Evolutionary conservation across 345 rosid genomes (phyloP).

Genomic region (Balakata baccata): DNA sequence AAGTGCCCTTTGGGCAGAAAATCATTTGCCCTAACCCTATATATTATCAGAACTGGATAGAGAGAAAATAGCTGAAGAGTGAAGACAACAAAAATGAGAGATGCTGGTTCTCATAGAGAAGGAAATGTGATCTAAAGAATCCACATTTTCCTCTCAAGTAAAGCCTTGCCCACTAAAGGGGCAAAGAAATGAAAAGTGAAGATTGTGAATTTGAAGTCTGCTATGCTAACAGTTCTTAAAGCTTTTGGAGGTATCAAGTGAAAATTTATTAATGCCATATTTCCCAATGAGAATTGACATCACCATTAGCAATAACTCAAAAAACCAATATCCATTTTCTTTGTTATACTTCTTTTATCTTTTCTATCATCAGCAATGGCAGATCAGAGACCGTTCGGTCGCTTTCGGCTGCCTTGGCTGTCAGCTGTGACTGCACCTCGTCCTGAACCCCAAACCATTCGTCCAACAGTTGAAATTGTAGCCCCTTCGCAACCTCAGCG

Average conservation of each 20-base stretch:
- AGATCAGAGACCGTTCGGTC: slow-evolving; percentile 41
- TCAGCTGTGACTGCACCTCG: slow-evolving; percentile 32
- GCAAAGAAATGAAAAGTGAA: slow-evolving; percentile 21
- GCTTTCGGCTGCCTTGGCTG: slow-evolving; percentile 63
- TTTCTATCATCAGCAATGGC: slow-evolving; percentile 31
- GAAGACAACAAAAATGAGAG: slow-evolving; percentile 1
- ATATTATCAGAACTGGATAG: neutral
- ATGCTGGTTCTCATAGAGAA: slow-evolving; percentile 41
- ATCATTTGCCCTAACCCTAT: neutral
- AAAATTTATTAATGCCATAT: slow-evolving; percentile 23
- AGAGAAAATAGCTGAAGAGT: neutral
- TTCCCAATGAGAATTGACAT: neutral
- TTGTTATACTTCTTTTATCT: neutral
- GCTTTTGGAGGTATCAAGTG: slow-evolving; percentile 40
- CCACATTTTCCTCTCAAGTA: slow-evolving; percentile 9
- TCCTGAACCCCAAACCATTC: slow-evolving; percentile 22
- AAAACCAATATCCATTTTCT: neutral
- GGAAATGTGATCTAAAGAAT: slow-evolving; percentile 32
- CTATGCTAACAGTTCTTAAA: neutral
- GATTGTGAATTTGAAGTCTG: slow-evolving; percentile 20
- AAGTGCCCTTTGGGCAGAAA: neutral
- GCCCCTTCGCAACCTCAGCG: slow-evolving; percentile 41
- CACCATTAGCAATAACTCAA: neutral
- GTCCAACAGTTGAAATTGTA: slow-evolving; percentile 23
- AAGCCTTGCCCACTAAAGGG: slow-evolving; percentile 20